Percentiles rank a stretch among this genome's conserved stretches.
phyloP scores from a whole-genome alignment of 2,329 filamentous ascomycete genomes.

The Trichophyton schoenleinii region DNA sequence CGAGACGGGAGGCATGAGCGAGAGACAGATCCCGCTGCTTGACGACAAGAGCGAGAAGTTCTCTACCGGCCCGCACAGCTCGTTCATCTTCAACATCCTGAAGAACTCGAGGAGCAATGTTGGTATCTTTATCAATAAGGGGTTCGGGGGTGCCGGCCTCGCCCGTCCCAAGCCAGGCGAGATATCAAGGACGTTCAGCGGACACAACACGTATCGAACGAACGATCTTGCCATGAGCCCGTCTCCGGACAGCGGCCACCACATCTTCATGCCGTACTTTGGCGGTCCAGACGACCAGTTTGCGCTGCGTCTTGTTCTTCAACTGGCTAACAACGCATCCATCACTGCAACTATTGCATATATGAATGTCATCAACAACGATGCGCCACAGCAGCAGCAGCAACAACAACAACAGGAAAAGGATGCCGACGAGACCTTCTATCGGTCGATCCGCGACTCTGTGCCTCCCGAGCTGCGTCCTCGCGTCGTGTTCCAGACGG shows the following conservation, averaged over 20 bases:
- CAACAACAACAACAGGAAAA: slow-evolving; percentile 7
- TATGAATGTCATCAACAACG: slow-evolving; percentile 30
- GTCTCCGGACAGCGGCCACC: slow-evolving; percentile 57
- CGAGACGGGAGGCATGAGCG: slow-evolving; percentile 62
- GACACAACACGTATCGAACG: slow-evolving; percentile 48
- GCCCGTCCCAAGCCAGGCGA: slow-evolving; percentile 16
- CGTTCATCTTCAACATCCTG: slow-evolving; percentile 60
- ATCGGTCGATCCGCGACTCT: slow-evolving; percentile 45
- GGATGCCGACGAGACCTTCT: slow-evolving; percentile 43
- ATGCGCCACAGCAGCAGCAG: slow-evolving; percentile 6
- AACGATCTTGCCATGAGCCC: slow-evolving; percentile 47
- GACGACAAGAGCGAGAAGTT: slow-evolving; percentile 47
- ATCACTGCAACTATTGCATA: slow-evolving; percentile 67
- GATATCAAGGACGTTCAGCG: slow-evolving; percentile 41
- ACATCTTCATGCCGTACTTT: slow-evolving; percentile 78
- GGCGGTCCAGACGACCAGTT: slow-evolving; percentile 71
- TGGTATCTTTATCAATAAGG: slow-evolving; percentile 68
- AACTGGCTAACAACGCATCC: slow-evolving; percentile 65
- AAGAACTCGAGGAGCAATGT: slow-evolving; percentile 52
- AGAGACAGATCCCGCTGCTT: slow-evolving; percentile 43
- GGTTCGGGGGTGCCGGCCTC: slow-evolving; percentile 38
- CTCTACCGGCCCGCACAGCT: slow-evolving; percentile 50
- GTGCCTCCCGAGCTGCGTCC: slow-evolving; percentile 39
- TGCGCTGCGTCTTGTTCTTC: slow-evolving; percentile 68
- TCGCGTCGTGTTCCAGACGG: slow-evolving; percentile 45